These are phyloP conservation scores for Pythium chondricola DNA, from an alignment of 352 stramenopile genomes.

Conservation along the genomic window DNA sequence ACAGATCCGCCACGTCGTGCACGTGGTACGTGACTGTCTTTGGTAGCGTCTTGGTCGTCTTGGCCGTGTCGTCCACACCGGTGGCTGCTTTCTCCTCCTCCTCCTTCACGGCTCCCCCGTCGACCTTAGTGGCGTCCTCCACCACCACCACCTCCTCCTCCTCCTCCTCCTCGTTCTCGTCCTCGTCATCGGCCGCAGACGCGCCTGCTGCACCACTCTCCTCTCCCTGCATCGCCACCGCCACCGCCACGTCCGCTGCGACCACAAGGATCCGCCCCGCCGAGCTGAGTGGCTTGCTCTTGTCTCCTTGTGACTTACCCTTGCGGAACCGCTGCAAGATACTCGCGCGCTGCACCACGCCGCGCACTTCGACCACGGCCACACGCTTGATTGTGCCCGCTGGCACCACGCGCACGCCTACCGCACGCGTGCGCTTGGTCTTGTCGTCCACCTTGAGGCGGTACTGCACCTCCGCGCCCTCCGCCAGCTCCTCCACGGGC, in stretches of 20 bases:
- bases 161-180: constrained; percentile 20
- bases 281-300: constrained; percentile 39
- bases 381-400: constrained; percentile 53
- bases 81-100: constrained; percentile 9
- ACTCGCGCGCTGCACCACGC: constrained; percentile 58
- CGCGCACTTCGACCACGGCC: constrained; percentile 27
- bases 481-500: constrained; percentile 42
- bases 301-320: constrained; percentile 25
- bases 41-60: constrained; percentile 11
- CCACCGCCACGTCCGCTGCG: background rate
- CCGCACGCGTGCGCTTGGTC: constrained; percentile 63
- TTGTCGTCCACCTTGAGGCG: constrained; percentile 54
- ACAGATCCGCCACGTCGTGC: constrained; percentile 50
- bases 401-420: constrained; percentile 41
- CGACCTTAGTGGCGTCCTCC: constrained; percentile 17
- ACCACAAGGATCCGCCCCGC: constrained; percentile 47
- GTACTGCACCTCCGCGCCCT: constrained; percentile 68
- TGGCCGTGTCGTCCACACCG: constrained; percentile 3
- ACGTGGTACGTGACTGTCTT: constrained; percentile 55
- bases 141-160: constrained; percentile 21
- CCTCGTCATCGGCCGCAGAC: constrained; percentile 4
- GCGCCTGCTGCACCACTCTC: background rate
- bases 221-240: background rate
- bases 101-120: constrained; percentile 11
- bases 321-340: constrained; percentile 46